Base-by-base conservation (phyloP, 345 rosid genomes). In the Nasturtium officinale region DNA sequence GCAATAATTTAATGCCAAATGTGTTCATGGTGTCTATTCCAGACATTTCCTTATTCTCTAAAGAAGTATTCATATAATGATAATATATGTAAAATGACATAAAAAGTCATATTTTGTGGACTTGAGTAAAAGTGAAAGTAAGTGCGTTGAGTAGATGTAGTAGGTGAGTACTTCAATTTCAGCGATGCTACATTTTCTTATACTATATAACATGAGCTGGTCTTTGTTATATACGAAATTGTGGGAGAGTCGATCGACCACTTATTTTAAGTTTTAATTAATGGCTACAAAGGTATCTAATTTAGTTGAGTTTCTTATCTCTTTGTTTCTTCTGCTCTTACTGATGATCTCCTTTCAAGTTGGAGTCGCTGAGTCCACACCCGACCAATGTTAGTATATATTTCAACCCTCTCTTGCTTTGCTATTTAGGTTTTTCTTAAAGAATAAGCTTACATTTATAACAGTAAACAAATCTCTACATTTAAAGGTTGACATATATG, bases 231-330 rank as follows among this genome's bases (percentile, higher is more conserved):
- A 55, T 45, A 63, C n/a, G 43, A 2, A 45, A 16, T 11, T 28
- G 73, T 50, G 15, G 21, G 61, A 38, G 61, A 74, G 48, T 15
- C 5, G 46, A 32, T 21, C 20, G 8, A 46, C 13, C 6, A 57
- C 9, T 55, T 45, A 53, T 3, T 26, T 1, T 30, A 67, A 13
- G 16, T 12, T 6, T 1, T 50, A 59, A 10, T 1, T 10, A 29
- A 74, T 75, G 78, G 78, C 78, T 60, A 59, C 67, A 32, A 59
- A 67, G n/a, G 32, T 15, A 75, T 23, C 56, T 16, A 3, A 29
- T 5, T 20, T 58, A 38, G 38, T 67, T 67, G 47, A 12, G 18
- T 50, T 50, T 21, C 61, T 74, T 67, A 61, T 74, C 28, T 74
- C 73, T 20, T 15, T 67, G 61, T 35, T 74, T 40, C 73, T 74